Evolutionary conservation across 2,329 filamentous ascomycete species (phyloP), one percentile per base, ranked within the genome.

Genomic region (Magnaporthiopsis poae): DNA sequence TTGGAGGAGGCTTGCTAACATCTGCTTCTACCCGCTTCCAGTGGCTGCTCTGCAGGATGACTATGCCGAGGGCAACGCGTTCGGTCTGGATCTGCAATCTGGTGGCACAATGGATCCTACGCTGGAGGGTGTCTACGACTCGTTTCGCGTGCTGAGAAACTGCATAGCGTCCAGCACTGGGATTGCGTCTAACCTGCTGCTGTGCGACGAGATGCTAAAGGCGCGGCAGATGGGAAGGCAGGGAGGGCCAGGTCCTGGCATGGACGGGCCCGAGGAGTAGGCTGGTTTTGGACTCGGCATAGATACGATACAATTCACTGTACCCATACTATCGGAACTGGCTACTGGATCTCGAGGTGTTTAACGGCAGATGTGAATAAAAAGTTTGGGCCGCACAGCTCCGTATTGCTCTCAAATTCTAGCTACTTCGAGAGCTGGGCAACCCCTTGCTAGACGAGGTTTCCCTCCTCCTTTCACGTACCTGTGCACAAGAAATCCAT

Each of bases 201-300:
- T 99, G 64, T 99, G 95, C 74, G 95, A 99, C 74, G 95, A 99
- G 83, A 85, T 99, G 82, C 83, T 99, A 73, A 99, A 99, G 84
- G 95, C 95, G 69, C 86, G 95, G 76, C 94, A 99, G 82, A 99
- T 99, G 95, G 89, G 85, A 63, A 81, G 86, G 74, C 79, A 82
- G 77, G 83, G 79, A 59, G 85, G 85, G 29, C 86, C 86, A 2
- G 86, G 86, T 8, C 85, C 86, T 4, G 86, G 85, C 68, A 88
- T 87, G 84, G 86, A 88, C 71, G 86, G 83, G 21, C 82, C 82
- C 60, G 81, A 83, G 72, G 78, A 84, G 75, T 80, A 80, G 75
- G 63, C 62, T 67, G 36, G 63, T 66, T 62, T 31, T 64, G 46
- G 46, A 56, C 35, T 60, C 35, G 52, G 66, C 66, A 60, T 63